These are phyloP conservation scores for Chaetomiaceae sp. DNA, from an alignment of 2,329 filamentous ascomycete species.

Conservation along the genomic window DNA sequence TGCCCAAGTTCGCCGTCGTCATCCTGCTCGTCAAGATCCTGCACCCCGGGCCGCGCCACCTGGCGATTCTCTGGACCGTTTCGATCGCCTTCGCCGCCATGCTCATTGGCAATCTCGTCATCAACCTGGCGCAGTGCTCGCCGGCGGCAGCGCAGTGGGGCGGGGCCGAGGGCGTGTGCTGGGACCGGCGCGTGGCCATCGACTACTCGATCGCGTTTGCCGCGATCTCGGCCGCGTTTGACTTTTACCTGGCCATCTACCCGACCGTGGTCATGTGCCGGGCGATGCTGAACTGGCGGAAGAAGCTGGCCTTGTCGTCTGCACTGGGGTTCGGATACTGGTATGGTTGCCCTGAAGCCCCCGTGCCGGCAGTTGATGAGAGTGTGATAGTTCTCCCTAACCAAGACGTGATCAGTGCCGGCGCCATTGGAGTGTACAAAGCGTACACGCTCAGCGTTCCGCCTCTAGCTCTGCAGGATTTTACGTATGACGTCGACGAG, in stretches of 20 bases:
- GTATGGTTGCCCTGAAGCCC: neutral
- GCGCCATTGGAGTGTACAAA: neutral
- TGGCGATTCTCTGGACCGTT: neutral
- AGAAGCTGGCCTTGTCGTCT: conserved; percentile 2
- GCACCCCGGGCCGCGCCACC: neutral
- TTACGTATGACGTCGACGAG: neutral
- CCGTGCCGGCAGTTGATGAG: too few relatives aligned
- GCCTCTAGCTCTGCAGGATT: neutral
- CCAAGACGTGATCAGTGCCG: neutral
- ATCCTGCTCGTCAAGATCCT: conserved; percentile 3
- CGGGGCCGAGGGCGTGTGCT: neutral
- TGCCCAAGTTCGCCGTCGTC: conserved; percentile 5
- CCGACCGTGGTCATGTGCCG: neutral
- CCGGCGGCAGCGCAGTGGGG: neutral
- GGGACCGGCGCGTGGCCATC: neutral
- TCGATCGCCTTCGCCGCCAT: neutral
- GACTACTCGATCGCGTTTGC: neutral
- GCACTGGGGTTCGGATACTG: conserved; percentile 2
- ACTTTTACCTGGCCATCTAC: conserved; percentile 1
- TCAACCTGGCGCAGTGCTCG: neutral
- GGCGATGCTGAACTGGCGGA: neutral
- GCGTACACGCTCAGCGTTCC: neutral
- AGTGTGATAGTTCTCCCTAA: too few relatives aligned
- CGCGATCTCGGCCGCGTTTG: neutral
- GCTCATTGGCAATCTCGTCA: neutral